These are phyloP conservation scores for Podila horticola DNA, from an alignment of 192 early-diverging fungal genomes.

Conservation along the genomic window DNA sequence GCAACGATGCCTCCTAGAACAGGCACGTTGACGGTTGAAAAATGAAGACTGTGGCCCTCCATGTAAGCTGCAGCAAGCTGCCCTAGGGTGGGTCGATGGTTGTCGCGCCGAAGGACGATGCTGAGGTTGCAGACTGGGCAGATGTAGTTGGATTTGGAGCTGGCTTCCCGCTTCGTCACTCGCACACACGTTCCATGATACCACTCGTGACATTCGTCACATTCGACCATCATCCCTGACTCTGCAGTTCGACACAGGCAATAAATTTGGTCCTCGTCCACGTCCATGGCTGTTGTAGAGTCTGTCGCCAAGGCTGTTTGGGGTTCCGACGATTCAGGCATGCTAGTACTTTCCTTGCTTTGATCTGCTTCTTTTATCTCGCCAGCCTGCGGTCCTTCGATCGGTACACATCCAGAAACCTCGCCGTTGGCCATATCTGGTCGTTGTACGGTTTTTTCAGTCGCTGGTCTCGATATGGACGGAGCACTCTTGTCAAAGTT, in stretches of 20 bases:
- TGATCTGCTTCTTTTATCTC: too few relatives aligned
- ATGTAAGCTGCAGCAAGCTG: constrained; percentile 45
- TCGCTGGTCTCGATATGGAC: neutral
- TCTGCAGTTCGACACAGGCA: constrained; percentile 74
- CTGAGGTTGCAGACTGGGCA: constrained; percentile 66
- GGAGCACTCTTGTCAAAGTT: constrained; percentile 3
- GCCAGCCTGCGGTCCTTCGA: too few relatives aligned
- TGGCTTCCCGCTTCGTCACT: constrained; percentile 51
- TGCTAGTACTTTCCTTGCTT: too few relatives aligned
- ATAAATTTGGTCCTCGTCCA: constrained; percentile 51
- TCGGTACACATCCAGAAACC: too few relatives aligned
- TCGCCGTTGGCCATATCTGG: neutral
- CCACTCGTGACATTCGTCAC: constrained; percentile 73
- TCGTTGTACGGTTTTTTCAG: neutral
- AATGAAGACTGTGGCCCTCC: constrained; percentile 51
- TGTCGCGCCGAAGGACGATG: constrained; percentile 42
- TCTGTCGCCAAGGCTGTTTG: neutral
- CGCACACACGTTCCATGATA: constrained; percentile 73
- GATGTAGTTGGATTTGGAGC: constrained; percentile 56
- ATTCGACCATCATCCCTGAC: constrained; percentile 73
- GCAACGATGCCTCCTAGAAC: constrained; percentile 18
- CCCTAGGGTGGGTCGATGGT: constrained; percentile 46
- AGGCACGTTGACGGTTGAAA: constrained; percentile 51
- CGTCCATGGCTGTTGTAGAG: neutral
- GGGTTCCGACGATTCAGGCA: too few relatives aligned